Evolutionary conservation across 2,329 filamentous ascomycete genomes (phyloP).

Genomic region (Diaporthe sp.): DNA sequence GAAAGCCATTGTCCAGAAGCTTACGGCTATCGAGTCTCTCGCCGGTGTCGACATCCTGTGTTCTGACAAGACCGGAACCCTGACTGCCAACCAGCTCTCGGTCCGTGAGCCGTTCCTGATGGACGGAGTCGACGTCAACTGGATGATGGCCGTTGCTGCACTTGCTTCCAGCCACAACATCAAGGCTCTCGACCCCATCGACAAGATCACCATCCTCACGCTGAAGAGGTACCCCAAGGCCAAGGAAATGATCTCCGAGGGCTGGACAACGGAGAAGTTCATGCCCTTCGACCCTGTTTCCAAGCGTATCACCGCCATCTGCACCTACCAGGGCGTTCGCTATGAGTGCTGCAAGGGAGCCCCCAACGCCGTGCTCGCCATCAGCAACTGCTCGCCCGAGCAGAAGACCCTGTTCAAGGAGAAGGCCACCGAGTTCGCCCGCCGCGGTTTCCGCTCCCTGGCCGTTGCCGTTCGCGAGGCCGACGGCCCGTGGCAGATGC

Average conservation of each 20-base stretch:
- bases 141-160: conserved; percentile 87
- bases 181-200: conserved; percentile 83
- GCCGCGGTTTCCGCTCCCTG: conserved; percentile 84
- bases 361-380: conserved; percentile 80
- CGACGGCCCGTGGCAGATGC: conserved; percentile 71
- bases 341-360: conserved; percentile 85
- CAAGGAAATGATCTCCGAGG: conserved; percentile 80
- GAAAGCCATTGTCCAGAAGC: conserved; percentile 85
- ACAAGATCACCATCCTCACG: conserved; percentile 84
- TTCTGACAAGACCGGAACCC: conserved; percentile 86
- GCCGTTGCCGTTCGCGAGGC: conserved; percentile 73
- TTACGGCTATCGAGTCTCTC: conserved; percentile 83
- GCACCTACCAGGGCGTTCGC: conserved; percentile 76
- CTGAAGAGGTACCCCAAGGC: conserved; percentile 84
- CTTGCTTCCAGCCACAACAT: conserved; percentile 84
- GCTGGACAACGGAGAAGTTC: conserved; percentile 84
- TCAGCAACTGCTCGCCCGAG: conserved; percentile 77
- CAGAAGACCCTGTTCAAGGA: conserved; percentile 77
- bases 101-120: conserved; percentile 84
- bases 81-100: conserved; percentile 81
- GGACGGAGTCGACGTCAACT: conserved; percentile 84
- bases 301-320: conserved; percentile 82
- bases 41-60: conserved; percentile 84
- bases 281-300: conserved; percentile 84
- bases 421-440: conserved; percentile 82